These are phyloP conservation scores for Canavalia gladiata DNA, from an alignment of 306 rosid genomes.

Conservation along the genomic window DNA sequence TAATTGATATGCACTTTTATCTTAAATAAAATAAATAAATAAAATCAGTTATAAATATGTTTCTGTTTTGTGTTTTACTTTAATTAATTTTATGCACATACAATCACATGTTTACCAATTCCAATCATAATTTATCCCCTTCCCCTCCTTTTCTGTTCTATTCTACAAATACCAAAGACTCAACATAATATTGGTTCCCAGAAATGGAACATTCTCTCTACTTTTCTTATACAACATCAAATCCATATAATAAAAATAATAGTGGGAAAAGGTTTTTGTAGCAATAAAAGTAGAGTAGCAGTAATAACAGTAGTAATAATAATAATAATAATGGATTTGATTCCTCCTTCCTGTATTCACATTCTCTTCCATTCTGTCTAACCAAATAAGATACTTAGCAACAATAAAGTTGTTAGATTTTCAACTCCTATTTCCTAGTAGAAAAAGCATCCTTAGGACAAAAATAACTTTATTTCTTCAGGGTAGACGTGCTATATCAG, in stretches of 20 bases:
- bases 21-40: neutral
- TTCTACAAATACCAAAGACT: conserved; percentile 2
- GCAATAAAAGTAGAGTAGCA: neutral
- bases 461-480: neutral
- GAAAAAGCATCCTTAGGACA: conserved; percentile 21
- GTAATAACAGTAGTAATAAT: neutral
- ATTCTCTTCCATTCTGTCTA: neutral
- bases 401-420: neutral
- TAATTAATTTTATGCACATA: neutral
- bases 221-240: neutral
- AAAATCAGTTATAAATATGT: neutral
- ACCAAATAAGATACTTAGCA: conserved; percentile 36
- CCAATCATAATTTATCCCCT: neutral
- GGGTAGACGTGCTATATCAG: conserved; percentile 2
- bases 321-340: neutral
- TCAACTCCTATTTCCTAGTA: conserved; percentile 16
- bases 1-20: neutral
- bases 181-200: neutral
- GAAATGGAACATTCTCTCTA: neutral
- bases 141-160: neutral
- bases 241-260: neutral
- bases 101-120: neutral
- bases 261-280: neutral
- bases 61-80: neutral
- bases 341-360: conserved; percentile 17